Base-by-base conservation (phyloP, 176 grass and related monocot species). In the Musa acuminata region DNA sequence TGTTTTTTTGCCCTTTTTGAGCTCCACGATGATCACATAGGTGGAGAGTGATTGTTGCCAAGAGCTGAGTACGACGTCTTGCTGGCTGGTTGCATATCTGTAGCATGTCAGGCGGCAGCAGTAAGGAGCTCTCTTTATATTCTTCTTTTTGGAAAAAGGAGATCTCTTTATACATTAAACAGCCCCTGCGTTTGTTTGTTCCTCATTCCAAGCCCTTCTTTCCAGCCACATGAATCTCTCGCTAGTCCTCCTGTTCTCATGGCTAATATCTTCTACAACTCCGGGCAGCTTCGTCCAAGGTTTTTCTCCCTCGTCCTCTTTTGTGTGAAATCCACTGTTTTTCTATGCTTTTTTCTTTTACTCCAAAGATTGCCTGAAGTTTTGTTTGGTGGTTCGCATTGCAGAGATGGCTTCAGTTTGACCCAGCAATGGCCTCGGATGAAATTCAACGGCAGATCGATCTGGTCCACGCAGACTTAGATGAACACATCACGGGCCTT, bases 401-500 rank as follows among this genome's bases (percentile, higher is more conserved):
- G 21, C 23, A 74, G 72, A 14, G 72, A 57, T 14, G 72, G 72
- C n/a, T n/a, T 74, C 72, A 19, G 9, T 55, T 54, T 51, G 13
- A 23, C 8, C 72, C 52, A 16, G 72, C 52, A 12, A 11, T 23
- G 52, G 22, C 20, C 2, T 58, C 72, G 53, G 72, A 17, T 17
- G 72, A 74, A 12, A 74, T 74, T 10, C 72, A 58, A 55, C 53
- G n/a, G 0, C 72, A 55, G 72, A 74, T 74, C 20, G 53, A 74
- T 17, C 72, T 52, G 24, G 57, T 74, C 23, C 72, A 74, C 75
- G 79, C 69, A 13, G 85, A 96, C 51, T 62, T 96, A 80, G 89
- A 92, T 69, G 81, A 96, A 23, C 81, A 86, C 75, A 90, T 96
- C 71, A 66, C 74, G 13, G 73, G 92, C 14, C 81, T 96, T 57